Evolutionary conservation across 306 rosid genomes (phyloP).

Genomic region (Corylus americana): DNA sequence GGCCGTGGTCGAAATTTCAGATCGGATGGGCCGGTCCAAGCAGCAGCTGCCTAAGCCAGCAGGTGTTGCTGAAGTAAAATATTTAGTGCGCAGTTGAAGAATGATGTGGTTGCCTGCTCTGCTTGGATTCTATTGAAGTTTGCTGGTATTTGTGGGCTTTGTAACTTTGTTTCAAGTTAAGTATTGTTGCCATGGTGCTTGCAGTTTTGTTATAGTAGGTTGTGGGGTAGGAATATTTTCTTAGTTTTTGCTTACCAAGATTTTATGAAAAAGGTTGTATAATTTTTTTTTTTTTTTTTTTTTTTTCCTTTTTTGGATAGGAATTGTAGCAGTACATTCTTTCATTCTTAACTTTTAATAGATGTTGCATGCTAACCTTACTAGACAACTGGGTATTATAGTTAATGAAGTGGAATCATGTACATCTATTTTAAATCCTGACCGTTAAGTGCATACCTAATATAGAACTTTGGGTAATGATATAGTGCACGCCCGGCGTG

Average conservation of each 20-base stretch:
- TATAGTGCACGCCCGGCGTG: no score
- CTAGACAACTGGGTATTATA: slow-evolving; percentile 4
- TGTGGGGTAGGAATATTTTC: slow-evolving; percentile 20
- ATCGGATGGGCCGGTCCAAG: slow-evolving; percentile 51
- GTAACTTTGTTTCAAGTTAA: slow-evolving; percentile 26
- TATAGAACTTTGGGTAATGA: no score
- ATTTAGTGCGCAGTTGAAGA: slow-evolving; percentile 40
- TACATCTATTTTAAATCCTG: no score
- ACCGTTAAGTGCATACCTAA: no score
- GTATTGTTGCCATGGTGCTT: slow-evolving; percentile 45
- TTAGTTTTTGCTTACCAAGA: slow-evolving; percentile 22
- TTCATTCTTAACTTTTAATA: slow-evolving; percentile 24
- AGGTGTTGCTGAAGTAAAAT: slow-evolving; percentile 28
- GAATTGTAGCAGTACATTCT: slow-evolving; percentile 48
- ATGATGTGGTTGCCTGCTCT: slow-evolving; percentile 43
- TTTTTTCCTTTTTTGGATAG: slow-evolving; percentile 4
- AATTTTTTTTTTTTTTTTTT: slow-evolving; percentile 5
- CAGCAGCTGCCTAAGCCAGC: slow-evolving; percentile 54
- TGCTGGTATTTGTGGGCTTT: slow-evolving; percentile 32
- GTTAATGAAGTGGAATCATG: background rate
- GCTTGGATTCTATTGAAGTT: slow-evolving; percentile 42
- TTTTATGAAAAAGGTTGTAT: slow-evolving; percentile 32
- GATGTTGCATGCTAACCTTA: slow-evolving; percentile 12
- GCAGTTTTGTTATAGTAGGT: slow-evolving; percentile 52
- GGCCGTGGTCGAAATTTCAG: slow-evolving; percentile 44